Evolutionary conservation across 2,329 filamentous ascomycete genomes (phyloP), one percentile per base, ranked within the genome.

Genomic region (Alternaria metachromatica): DNA sequence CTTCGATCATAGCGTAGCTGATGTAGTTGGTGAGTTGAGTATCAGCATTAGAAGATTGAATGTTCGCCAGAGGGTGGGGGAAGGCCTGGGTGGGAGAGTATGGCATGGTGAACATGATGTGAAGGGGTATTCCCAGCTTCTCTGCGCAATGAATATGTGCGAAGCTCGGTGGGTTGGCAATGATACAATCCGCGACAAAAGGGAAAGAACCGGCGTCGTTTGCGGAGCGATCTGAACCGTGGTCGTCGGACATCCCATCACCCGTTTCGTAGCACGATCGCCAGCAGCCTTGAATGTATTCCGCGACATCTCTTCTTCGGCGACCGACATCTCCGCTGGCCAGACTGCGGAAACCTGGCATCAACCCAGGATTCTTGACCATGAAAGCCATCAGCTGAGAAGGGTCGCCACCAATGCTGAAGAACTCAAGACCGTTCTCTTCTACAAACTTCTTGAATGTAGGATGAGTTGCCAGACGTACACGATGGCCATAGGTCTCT

Each of bases 171-270:
- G 91, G 91, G 64, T 93, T 93, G 3, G 91, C 91, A 69, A 93
- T 92, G 67, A 93, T 92, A 91, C 65, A 68, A 78, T 93, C 92
- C 0, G 93, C 93, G 45, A 96, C 88, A 75, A 97, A 97, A 1
- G 91, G 92, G 3, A 33, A 33, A 51, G 12, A n/a, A 30, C 8
- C 25, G 21, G 8, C 3, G 18, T 46, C 18, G 8, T 56, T 56
- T 21, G 8, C 41, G 15, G 25, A 56, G n/a, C 15, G 20, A 37
- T 37, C 28, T 37, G 54, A 45, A 13, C n/a, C 2, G 12, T 46
- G 3, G 15, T 60, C 43, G 3, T 56, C 37, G 9, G 48, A 45
- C 3, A 23, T 51, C 7, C 80, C 71, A 13, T 80, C 76, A 5
- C 79, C 81, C 8, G 73, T 72, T 7, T 78, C 73, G 4, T 82